These are phyloP conservation scores for Brassica balearica DNA, from an alignment of 441 rosid genomes.

Conservation along the genomic window DNA sequence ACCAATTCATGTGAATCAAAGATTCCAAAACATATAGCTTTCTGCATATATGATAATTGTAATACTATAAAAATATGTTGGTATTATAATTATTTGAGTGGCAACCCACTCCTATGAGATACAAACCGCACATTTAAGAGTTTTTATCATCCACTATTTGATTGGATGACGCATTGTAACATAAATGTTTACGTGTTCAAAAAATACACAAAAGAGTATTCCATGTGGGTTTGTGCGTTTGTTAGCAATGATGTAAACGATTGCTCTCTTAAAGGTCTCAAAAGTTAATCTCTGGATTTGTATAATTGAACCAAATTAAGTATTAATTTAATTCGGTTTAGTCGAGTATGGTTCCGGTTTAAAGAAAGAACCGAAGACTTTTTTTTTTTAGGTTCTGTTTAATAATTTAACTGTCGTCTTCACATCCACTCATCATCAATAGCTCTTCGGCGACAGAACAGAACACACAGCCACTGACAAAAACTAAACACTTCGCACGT, in stretches of 20 bases:
- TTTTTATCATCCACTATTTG: background rate
- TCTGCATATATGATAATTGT: conserved; percentile 5
- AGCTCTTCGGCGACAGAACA: conserved; percentile 19
- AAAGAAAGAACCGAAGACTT: background rate
- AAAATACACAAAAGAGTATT: too few relatives aligned
- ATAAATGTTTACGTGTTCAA: conserved; percentile 3
- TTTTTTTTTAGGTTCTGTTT: conserved; percentile 16
- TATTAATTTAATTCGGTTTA: background rate
- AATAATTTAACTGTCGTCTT: conserved; percentile 9
- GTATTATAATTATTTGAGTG: background rate
- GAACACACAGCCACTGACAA: background rate
- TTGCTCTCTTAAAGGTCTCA: too few relatives aligned
- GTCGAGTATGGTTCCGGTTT: background rate
- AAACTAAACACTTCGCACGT: background rate
- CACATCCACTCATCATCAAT: conserved; percentile 16
- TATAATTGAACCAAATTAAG: too few relatives aligned
- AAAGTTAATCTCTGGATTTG: too few relatives aligned
- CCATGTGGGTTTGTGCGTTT: too few relatives aligned
- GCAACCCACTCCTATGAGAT: conserved; percentile 22
- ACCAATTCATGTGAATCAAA: background rate
- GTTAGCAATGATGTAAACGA: too few relatives aligned
- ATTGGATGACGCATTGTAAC: conserved; percentile 27
- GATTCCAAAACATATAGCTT: background rate
- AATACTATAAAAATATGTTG: background rate
- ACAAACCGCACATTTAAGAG: conserved; percentile 25